Percentiles rank a stretch among this genome's conserved stretches.
Evolutionary conservation across 805 yeast species (phyloP).

Genomic region (Monosporozyma solicola): DNA sequence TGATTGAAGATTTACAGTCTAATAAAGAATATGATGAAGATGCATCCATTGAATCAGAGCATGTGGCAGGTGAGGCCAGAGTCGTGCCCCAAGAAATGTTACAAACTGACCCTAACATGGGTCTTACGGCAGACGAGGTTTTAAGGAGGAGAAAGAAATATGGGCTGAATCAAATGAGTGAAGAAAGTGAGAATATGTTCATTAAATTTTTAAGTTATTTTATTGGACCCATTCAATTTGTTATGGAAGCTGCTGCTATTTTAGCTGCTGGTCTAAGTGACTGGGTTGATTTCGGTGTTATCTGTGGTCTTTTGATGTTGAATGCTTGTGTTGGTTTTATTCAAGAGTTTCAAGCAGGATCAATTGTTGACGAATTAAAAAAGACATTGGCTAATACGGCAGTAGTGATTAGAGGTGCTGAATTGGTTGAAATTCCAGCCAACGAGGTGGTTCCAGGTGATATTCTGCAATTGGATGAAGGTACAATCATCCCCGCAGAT

Average conservation of each 20-base stretch:
- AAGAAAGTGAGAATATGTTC: slow-evolving; percentile 71
- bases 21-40: slow-evolving; percentile 45
- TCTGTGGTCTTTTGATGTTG: slow-evolving; percentile 74
- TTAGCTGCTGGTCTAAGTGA: slow-evolving; percentile 94
- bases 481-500: slow-evolving; percentile 88
- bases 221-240: slow-evolving; percentile 94
- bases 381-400: slow-evolving; percentile 91
- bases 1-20: slow-evolving; percentile 67
- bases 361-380: slow-evolving; percentile 92
- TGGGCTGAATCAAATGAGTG: slow-evolving; percentile 87
- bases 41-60: slow-evolving; percentile 24
- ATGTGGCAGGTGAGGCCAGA: slow-evolving; percentile 50
- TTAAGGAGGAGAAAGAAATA: slow-evolving; percentile 76
- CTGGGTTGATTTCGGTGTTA: slow-evolving; percentile 99
- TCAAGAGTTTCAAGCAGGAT: slow-evolving; percentile 97
- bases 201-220: slow-evolving; percentile 79
- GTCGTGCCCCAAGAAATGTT: slow-evolving; percentile 80
- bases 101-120: slow-evolving; percentile 70
- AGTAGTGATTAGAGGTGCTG: slow-evolving; percentile 74
- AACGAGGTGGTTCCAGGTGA: slow-evolving; percentile 93
- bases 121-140: slow-evolving; percentile 74
- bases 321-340: slow-evolving; percentile 93
- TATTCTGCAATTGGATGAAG: slow-evolving; percentile 84
- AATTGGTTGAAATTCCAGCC: slow-evolving; percentile 64
- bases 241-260: slow-evolving; percentile 94